Evolutionary conservation across 805 yeast genomes (phyloP).

Genomic region (Hanseniaspora meyeri): DNA sequence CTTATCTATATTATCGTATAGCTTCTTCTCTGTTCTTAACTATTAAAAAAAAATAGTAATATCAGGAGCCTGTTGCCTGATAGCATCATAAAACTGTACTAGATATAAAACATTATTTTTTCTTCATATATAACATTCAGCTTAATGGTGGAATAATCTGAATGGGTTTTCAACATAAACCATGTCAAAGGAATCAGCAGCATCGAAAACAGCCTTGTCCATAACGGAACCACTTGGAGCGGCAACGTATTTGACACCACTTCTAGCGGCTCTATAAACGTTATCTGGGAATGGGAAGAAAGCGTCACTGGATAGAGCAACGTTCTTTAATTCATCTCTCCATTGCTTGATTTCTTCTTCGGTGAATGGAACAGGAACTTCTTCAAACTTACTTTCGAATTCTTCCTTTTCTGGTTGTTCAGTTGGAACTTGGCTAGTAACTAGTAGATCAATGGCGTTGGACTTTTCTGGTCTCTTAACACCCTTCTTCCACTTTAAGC

Average conservation of each 20-base stretch:
- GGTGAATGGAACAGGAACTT: slow-evolving; percentile 72
- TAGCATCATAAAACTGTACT: no score
- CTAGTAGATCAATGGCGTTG: slow-evolving; percentile 90
- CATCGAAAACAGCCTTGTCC: slow-evolving; percentile 91
- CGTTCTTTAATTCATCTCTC: slow-evolving; percentile 67
- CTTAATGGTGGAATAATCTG: slow-evolving; percentile 91
- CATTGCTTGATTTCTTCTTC: slow-evolving; percentile 76
- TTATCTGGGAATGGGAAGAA: slow-evolving; percentile 99
- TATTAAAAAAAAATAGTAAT: no score
- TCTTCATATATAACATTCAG: slow-evolving; percentile 1
- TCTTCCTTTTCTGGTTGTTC: slow-evolving; percentile 87
- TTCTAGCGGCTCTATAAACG: slow-evolving; percentile 91
- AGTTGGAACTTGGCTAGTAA: slow-evolving; percentile 81
- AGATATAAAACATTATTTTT: neutral
- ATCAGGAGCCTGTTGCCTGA: no score
- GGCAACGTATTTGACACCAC: slow-evolving; percentile 91
- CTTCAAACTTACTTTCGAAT: slow-evolving; percentile 78
- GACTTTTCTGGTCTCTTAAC: slow-evolving; percentile 97
- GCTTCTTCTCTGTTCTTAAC: no score
- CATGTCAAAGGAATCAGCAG: slow-evolving; percentile 82
- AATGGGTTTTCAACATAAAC: slow-evolving; percentile 95
- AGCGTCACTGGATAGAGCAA: slow-evolving; percentile 91
- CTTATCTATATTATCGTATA: no score
- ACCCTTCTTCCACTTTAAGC: slow-evolving; percentile 94
- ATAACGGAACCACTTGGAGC: slow-evolving; percentile 97